Evolutionary conservation across 371 early-diverging fungal genomes (phyloP).

Genomic region (Rhizopus stolonifer): DNA sequence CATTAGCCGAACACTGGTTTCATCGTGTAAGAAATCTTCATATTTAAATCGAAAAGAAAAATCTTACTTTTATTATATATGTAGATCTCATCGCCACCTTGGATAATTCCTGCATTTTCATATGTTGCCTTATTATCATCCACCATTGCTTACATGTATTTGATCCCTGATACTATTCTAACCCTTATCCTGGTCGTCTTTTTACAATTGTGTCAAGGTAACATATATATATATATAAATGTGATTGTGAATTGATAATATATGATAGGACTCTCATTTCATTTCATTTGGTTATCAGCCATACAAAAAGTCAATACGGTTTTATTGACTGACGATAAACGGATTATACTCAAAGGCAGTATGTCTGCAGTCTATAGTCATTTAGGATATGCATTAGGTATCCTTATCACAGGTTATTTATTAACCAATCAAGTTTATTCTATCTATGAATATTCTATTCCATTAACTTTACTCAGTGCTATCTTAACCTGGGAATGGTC

Average conservation of each 20-base stretch:
- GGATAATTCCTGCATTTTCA: neutral
- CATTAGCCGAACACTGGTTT: constrained; percentile 10
- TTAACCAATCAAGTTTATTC: constrained; percentile 16
- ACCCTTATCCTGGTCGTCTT: constrained; percentile 14
- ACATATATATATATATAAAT: too few relatives aligned
- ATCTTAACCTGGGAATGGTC: constrained; percentile 25
- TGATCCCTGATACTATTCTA: constrained; percentile 16
- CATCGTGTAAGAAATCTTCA: too few relatives aligned
- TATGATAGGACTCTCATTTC: constrained; percentile 24
- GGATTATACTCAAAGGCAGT: constrained; percentile 27
- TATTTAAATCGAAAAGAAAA: too few relatives aligned
- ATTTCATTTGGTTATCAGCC: constrained; percentile 32
- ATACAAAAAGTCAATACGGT: constrained; percentile 26
- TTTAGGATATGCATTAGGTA: constrained; percentile 36
- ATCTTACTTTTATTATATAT: too few relatives aligned
- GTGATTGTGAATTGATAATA: too few relatives aligned
- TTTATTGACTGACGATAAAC: constrained; percentile 26
- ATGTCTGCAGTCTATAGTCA: constrained; percentile 32
- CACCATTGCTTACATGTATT: constrained; percentile 24
- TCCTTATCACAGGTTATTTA: constrained; percentile 24
- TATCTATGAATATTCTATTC: constrained; percentile 28
- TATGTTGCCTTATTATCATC: constrained; percentile 22
- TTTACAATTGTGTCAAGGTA: constrained; percentile 34
- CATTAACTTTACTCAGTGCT: constrained; percentile 25
- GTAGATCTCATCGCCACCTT: too few relatives aligned